phyloP scores from a whole-genome alignment of 2,329 filamentous ascomycete genomes.

The Pseudogymnoascus sp. region DNA sequence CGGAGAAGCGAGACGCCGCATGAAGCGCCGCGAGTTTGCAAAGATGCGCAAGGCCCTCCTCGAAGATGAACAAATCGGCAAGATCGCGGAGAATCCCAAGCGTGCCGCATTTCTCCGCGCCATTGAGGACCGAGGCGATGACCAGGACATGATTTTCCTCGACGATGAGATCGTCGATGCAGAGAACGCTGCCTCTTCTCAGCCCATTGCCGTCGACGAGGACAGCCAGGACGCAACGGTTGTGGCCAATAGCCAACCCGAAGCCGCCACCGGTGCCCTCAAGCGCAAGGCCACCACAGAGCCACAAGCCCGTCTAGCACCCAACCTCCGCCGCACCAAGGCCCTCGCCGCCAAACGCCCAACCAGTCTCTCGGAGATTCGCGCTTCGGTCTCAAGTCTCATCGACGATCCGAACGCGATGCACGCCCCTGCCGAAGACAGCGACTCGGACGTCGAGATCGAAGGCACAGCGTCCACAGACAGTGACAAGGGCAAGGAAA shows the following conservation, averaged over 20 bases:
- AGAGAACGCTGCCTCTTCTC: conserved; percentile 30
- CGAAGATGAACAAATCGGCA: conserved; percentile 80
- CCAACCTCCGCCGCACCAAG: conserved; percentile 55
- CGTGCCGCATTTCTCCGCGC: conserved; percentile 84
- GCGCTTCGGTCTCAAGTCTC: conserved; percentile 74
- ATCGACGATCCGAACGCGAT: conserved; percentile 59
- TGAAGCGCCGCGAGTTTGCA: conserved; percentile 81
- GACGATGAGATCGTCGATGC: conserved; percentile 39
- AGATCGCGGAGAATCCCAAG: conserved; percentile 82
- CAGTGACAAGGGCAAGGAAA: conserved; percentile 24
- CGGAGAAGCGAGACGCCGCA: conserved; percentile 65
- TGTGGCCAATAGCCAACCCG: conserved; percentile 45
- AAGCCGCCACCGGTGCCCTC: conserved; percentile 28
- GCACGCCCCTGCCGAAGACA: conserved; percentile 39
- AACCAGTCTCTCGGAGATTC: conserved; percentile 68
- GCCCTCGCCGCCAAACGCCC: conserved; percentile 53
- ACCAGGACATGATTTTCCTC: conserved; percentile 65
- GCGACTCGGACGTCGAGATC: conserved; percentile 47
- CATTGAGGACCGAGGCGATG: conserved; percentile 73
- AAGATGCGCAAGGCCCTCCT: conserved; percentile 87
- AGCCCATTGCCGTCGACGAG: conserved; percentile 29
- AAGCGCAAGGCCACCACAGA: conserved; percentile 36
- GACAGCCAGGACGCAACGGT: conserved; percentile 24
- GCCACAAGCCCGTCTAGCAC: conserved; percentile 44
- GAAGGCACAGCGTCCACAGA: conserved; percentile 19